A percentile compares a stretch with the other conserved stretches of the same genome.
Evolutionary conservation across 2,329 filamentous ascomycete species (phyloP).

Genomic region (Fusarium keratoplasticum): DNA sequence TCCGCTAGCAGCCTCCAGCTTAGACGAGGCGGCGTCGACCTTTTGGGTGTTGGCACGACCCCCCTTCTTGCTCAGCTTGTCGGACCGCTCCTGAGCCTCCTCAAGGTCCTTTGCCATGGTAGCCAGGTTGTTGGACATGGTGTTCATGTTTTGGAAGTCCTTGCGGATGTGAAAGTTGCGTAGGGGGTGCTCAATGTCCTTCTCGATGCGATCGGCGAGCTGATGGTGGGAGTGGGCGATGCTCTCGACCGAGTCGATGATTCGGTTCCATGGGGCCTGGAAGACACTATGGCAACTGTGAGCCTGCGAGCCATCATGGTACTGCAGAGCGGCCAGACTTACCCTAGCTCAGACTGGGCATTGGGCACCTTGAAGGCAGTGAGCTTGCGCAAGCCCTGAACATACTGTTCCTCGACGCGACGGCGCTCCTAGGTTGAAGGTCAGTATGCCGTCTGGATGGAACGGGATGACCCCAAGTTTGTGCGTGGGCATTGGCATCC

Average conservation of each 20-base stretch:
- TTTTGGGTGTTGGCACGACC: slow-evolving; percentile 81
- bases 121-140: slow-evolving; percentile 83
- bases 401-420: slow-evolving; percentile 91
- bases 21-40: slow-evolving; percentile 77
- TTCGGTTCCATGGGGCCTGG: slow-evolving; percentile 88
- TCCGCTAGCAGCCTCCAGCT: slow-evolving; percentile 80
- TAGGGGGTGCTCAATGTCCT: slow-evolving; percentile 87
- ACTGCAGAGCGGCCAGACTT: slow-evolving; percentile 51
- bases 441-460: slow-evolving; percentile 19
- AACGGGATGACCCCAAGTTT: background rate
- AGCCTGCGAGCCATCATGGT: slow-evolving; percentile 13
- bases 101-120: slow-evolving; percentile 87
- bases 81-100: slow-evolving; percentile 83
- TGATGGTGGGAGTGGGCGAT: slow-evolving; percentile 86
- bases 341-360: slow-evolving; percentile 87
- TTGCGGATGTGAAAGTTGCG: slow-evolving; percentile 79
- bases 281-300: slow-evolving; percentile 76
- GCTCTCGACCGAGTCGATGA: slow-evolving; percentile 81
- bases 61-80: slow-evolving; percentile 85
- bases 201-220: slow-evolving; percentile 84
- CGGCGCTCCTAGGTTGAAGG: slow-evolving; percentile 79
- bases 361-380: slow-evolving; percentile 80
- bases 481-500: slow-evolving; percentile 17
- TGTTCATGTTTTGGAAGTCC: slow-evolving; percentile 84
- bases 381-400: slow-evolving; percentile 83